Evolutionary conservation across 2,329 filamentous ascomycete genomes (phyloP).

Genomic region (Didymella pomorum): DNA sequence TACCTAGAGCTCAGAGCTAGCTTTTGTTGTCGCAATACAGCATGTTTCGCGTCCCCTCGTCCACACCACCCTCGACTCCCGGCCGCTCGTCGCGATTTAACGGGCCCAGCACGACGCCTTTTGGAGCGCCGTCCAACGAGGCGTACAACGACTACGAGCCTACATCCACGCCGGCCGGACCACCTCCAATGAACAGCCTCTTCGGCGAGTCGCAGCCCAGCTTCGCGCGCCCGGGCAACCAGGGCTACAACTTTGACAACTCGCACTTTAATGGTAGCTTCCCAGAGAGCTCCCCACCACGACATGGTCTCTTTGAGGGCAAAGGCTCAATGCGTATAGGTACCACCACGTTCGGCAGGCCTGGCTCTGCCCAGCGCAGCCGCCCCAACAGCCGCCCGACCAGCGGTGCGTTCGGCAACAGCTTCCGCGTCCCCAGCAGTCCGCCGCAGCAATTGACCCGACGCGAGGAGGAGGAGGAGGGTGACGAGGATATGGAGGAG

Average conservation of each 20-base stretch:
- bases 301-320: conserved; percentile 38
- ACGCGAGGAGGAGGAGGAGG: conserved; percentile 49
- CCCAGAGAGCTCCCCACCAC: conserved; percentile 47
- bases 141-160: conserved; percentile 50
- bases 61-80: conserved; percentile 49
- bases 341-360: conserved; percentile 40
- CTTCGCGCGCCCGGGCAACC: conserved; percentile 52
- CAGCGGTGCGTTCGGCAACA: conserved; percentile 35
- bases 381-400: conserved; percentile 36
- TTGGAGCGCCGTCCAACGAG: conserved; percentile 61
- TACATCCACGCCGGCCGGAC: conserved; percentile 66
- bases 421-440: conserved; percentile 49
- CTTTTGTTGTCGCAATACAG: conserved; percentile 7
- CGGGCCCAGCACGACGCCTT: conserved; percentile 64
- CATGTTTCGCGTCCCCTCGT: conserved; percentile 49
- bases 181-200: conserved; percentile 52
- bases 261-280: conserved; percentile 48
- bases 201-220: conserved; percentile 1
- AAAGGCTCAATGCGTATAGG: conserved; percentile 39
- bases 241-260: conserved; percentile 55
- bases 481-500: conserved; percentile 17
- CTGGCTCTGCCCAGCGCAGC: conserved; percentile 38
- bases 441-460: conserved; percentile 34
- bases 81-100: conserved; percentile 37
- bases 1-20: conserved; percentile 6